Conservation (phyloP, 2,329 filamentous ascomycete species). For the Seiridium unicorne region DNA sequence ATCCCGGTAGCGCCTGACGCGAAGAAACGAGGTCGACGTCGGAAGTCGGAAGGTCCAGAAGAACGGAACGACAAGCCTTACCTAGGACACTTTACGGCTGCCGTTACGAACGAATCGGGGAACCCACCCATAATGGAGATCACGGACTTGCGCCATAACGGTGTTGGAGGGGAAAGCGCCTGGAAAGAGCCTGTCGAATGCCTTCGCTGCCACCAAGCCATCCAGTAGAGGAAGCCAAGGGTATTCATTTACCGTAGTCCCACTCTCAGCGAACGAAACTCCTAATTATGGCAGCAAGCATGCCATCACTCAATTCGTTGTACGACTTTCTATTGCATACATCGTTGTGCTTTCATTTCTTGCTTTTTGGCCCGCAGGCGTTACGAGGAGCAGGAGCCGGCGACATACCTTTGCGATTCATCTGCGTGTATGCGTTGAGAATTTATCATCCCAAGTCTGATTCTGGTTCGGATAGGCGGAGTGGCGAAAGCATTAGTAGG, state of each 20-base stretch:
- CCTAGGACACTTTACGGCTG: constrained; percentile 50
- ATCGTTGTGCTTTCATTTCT: no score
- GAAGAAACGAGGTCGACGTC: constrained; percentile 32
- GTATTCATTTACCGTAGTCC: neutral
- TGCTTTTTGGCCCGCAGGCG: no score
- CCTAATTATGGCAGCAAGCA: no score
- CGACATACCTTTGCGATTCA: no score
- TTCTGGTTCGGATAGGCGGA: no score
- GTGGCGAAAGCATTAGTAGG: no score
- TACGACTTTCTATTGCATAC: no score
- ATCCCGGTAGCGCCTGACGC: constrained; percentile 29
- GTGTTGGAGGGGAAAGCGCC: constrained; percentile 47
- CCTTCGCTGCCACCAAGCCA: constrained; percentile 46
- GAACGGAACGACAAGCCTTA: constrained; percentile 42
- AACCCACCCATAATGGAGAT: constrained; percentile 51
- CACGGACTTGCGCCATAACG: constrained; percentile 45
- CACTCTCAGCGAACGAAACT: no score
- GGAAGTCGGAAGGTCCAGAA: constrained; percentile 34
- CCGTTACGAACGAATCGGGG: constrained; percentile 40
- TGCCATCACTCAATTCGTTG: no score
- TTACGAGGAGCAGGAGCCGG: no score
- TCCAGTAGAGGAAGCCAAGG: constrained; percentile 30
- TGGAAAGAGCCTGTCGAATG: constrained; percentile 54
- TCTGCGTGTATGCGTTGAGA: no score
- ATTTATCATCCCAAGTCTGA: no score